Evolutionary conservation across 306 rosid species (phyloP).

Genomic region (Lathyrus sativus): DNA sequence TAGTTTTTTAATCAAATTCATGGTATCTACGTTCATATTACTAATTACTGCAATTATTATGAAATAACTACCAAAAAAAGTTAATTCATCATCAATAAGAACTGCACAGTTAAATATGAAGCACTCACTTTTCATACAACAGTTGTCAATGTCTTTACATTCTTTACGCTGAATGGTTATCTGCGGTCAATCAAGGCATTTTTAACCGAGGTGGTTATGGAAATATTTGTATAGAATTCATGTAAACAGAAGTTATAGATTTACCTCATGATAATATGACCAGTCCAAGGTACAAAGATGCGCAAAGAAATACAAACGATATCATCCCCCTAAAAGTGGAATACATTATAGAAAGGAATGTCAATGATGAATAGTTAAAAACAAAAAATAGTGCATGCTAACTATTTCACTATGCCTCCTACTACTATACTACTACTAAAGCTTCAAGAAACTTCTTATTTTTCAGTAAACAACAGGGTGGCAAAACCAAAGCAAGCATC

Average conservation of each 20-base stretch:
- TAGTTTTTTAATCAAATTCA: too few species aligned
- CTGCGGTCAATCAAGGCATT: not conserved
- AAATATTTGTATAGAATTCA: not conserved
- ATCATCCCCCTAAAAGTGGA: constrained; percentile 55
- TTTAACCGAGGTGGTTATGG: not conserved
- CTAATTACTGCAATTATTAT: too few species aligned
- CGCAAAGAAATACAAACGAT: constrained; percentile 52
- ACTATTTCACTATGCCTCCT: not conserved
- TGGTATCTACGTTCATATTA: too few species aligned
- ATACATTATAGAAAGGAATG: constrained; percentile 21
- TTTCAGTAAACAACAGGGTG: not conserved
- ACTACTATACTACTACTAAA: not conserved
- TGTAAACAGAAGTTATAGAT: constrained; percentile 1
- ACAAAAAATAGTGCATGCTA: not conserved
- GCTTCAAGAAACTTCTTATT: not conserved
- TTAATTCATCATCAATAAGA: too few species aligned
- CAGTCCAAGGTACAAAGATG: constrained; percentile 56
- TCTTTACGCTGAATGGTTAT: not conserved
- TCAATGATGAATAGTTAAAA: constrained; percentile 1
- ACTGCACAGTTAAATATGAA: too few species aligned
- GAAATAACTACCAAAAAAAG: too few species aligned
- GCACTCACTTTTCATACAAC: constrained; percentile 1
- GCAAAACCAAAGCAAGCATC: constrained; percentile 18
- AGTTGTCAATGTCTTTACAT: not conserved
- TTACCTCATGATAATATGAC: constrained; percentile 64